phyloP scores from a whole-genome alignment of 345 rosid species.

The Bruguiera gymnorhiza region DNA sequence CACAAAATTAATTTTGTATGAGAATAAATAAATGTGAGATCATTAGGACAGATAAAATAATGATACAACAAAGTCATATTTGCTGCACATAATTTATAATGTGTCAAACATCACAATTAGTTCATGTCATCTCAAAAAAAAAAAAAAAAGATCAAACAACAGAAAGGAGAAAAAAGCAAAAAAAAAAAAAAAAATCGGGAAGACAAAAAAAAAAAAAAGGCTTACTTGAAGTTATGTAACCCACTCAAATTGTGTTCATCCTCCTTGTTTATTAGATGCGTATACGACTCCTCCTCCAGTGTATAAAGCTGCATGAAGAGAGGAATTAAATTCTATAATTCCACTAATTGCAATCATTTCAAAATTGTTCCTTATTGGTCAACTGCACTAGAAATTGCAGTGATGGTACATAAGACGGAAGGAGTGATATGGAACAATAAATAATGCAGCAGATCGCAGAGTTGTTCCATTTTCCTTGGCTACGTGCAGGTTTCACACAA shows the following conservation, averaged over 20 bases:
- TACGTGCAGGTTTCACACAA: constrained; percentile 32
- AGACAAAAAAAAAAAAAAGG: background rate
- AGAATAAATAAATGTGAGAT: too few species aligned
- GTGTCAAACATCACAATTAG: background rate
- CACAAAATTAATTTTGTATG: too few species aligned
- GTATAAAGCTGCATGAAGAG: constrained; percentile 47
- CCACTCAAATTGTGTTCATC: constrained; percentile 55
- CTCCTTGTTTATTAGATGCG: constrained; percentile 58
- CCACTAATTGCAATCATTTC: background rate
- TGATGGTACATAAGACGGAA: constrained; percentile 52
- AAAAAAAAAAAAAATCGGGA: too few species aligned
- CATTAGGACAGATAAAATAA: too few species aligned
- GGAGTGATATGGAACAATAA: constrained; percentile 67
- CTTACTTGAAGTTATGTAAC: constrained; percentile 75
- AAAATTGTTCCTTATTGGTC: background rate
- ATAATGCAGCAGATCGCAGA: constrained; percentile 60
- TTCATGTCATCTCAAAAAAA: background rate
- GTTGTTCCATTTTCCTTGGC: constrained; percentile 74
- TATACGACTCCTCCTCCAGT: constrained; percentile 56
- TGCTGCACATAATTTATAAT: constrained; percentile 35
- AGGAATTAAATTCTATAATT: background rate
- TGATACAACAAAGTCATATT: constrained; percentile 38
- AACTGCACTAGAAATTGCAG: background rate
- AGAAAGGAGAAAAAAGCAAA: background rate
- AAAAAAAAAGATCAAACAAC: background rate